phyloP scores from a whole-genome alignment of 83 land plant species.

The Thuja plicata region DNA sequence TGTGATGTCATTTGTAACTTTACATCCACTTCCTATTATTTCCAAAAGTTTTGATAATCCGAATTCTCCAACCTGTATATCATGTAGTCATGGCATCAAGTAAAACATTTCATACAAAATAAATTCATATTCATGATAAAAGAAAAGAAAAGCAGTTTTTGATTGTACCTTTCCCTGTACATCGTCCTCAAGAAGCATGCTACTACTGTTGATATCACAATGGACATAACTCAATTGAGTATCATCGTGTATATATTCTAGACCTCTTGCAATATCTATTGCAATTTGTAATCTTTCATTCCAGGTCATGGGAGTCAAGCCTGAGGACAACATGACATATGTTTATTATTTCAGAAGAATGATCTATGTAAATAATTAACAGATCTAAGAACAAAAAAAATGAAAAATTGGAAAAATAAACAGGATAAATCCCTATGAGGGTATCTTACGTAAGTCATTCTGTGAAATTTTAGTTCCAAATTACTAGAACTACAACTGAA shows the following conservation, averaged over 20 bases:
- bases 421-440: neutral
- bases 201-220: neutral
- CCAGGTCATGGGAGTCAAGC: neutral
- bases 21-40: neutral
- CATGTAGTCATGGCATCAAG: neutral
- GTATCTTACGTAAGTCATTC: neutral
- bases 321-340: neutral
- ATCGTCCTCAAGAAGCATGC: neutral
- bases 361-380: neutral
- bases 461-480: neutral
- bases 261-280: neutral
- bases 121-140: neutral
- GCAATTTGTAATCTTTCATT: conserved; percentile 1
- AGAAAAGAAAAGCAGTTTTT: neutral
- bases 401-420: neutral
- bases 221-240: neutral
- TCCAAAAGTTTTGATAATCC: neutral
- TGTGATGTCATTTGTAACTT: neutral
- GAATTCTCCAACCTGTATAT: neutral
- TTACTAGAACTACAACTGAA: neutral
- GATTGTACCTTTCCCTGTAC: neutral
- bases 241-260: conserved; percentile 3
- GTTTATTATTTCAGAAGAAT: neutral
- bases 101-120: neutral
- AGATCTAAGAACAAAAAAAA: neutral